Percentiles rank a stretch among this genome's conserved stretches.
Conservation (phyloP, 495 filamentous ascomycete species). For the Penicillium mononematosum region DNA sequence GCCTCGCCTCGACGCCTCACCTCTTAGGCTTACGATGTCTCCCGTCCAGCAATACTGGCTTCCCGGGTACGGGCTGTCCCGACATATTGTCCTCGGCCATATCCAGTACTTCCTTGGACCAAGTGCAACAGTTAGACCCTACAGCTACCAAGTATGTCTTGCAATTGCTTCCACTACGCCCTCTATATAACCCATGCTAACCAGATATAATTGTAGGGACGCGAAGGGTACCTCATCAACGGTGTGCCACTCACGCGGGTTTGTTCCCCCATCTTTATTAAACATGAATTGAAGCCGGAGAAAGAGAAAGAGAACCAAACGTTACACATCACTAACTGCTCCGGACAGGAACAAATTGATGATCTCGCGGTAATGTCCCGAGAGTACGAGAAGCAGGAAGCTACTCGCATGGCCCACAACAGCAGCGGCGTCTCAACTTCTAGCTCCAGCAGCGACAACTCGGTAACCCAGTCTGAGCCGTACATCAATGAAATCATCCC, state of each 20-base stretch:
- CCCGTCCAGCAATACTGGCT: conserved; percentile 51
- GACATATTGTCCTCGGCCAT: conserved; percentile 53
- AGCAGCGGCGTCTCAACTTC: conserved; percentile 6
- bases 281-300: not conserved
- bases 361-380: conserved; percentile 51
- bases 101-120: conserved; percentile 55
- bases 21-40: conserved; percentile 27
- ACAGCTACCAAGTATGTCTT: conserved; percentile 49
- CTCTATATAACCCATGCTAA: conserved; percentile 25
- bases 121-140: conserved; percentile 49
- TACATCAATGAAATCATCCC: conserved; percentile 54
- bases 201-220: conserved; percentile 37
- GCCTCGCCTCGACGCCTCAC: conserved; percentile 6
- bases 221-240: conserved; percentile 54
- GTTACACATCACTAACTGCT: conserved; percentile 5
- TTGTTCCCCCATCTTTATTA: conserved; percentile 18
- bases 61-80: conserved; percentile 53
- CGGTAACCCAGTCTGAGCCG: conserved; percentile 32
- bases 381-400: conserved; percentile 54
- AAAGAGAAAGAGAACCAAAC: not conserved
- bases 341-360: conserved; percentile 51
- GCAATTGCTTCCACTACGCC: conserved; percentile 6
- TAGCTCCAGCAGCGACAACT: conserved; percentile 18
- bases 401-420: conserved; percentile 46
- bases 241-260: conserved; percentile 54